Percentiles rank a stretch among this genome's conserved stretches.
Conservation (phyloP, 2,329 filamentous ascomycete genomes). For the Diplodia corticola region DNA sequence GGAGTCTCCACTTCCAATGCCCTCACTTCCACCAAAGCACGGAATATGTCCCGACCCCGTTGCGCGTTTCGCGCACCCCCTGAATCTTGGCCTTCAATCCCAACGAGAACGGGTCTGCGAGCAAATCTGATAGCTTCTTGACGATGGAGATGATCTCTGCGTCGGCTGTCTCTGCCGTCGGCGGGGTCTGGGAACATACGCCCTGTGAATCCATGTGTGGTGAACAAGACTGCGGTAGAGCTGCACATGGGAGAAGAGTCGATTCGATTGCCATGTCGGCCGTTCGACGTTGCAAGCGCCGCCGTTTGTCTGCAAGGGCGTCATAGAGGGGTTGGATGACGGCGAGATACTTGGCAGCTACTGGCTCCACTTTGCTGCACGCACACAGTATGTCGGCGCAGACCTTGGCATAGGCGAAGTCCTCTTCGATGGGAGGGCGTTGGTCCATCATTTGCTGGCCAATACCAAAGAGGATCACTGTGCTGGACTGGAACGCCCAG, state of each 20-base stretch:
- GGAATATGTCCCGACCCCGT: constrained; percentile 11
- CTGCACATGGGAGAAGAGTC: background rate
- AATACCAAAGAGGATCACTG: constrained; percentile 38
- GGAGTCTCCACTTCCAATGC: background rate
- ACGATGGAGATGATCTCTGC: constrained; percentile 38
- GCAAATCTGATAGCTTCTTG: constrained; percentile 36
- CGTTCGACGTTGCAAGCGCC: background rate
- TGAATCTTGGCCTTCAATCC: constrained; percentile 31
- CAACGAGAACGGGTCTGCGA: constrained; percentile 40
- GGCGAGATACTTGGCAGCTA: constrained; percentile 36
- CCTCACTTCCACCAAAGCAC: constrained; percentile 20
- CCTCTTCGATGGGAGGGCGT: constrained; percentile 33
- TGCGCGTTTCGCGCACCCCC: constrained; percentile 26
- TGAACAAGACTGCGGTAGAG: background rate
- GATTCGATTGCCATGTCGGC: constrained; percentile 31
- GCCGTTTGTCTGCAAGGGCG: constrained; percentile 28
- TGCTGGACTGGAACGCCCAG: constrained; percentile 39
- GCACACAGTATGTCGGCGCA: constrained; percentile 40
- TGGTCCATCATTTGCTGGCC: constrained; percentile 39
- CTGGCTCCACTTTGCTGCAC: constrained; percentile 35
- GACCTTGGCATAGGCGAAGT: constrained; percentile 36
- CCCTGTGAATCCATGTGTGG: background rate
- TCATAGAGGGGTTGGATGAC: constrained; percentile 40
- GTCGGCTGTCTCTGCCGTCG: constrained; percentile 7
- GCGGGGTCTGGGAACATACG: background rate